Conservation (phyloP, 768 basidiomycete genomes). For the Paxillus involutus region DNA sequence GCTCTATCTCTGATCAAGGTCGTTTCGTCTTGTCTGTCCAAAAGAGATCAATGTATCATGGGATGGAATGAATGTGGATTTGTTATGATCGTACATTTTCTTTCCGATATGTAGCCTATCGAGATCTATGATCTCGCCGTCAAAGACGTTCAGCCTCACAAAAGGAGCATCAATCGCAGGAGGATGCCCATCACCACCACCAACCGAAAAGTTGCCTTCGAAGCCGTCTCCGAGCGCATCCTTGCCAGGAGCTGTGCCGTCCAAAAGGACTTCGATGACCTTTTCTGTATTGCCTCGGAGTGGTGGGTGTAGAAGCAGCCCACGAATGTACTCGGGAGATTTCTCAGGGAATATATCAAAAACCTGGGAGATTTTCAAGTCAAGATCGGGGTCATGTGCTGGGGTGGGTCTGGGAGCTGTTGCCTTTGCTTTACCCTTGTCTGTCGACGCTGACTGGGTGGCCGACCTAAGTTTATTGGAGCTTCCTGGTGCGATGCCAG, state of each 20-base stretch:
- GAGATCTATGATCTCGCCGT: slow-evolving; percentile 69
- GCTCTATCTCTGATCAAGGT: slow-evolving; percentile 52
- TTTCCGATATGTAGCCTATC: slow-evolving; percentile 61
- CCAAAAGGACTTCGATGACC: slow-evolving; percentile 71
- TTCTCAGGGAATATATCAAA: slow-evolving; percentile 75
- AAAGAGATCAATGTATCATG: slow-evolving; percentile 4
- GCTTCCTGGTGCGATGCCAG: slow-evolving; percentile 41
- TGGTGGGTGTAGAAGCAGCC: slow-evolving; percentile 49
- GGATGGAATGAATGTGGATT: neutral
- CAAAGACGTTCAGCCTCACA: slow-evolving; percentile 72
- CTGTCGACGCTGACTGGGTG: slow-evolving; percentile 17
- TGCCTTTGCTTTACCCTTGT: slow-evolving; percentile 46
- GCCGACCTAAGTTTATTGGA: slow-evolving; percentile 28
- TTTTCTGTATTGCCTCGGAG: slow-evolving; percentile 55
- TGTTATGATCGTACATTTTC: slow-evolving; percentile 46
- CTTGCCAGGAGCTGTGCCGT: slow-evolving; percentile 59
- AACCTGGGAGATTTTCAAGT: slow-evolving; percentile 64
- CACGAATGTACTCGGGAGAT: slow-evolving; percentile 53
- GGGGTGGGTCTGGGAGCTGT: slow-evolving; percentile 10
- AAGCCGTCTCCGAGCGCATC: slow-evolving; percentile 24
- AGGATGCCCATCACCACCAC: neutral
- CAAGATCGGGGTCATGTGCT: slow-evolving; percentile 43
- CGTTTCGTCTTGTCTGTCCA: slow-evolving; percentile 44
- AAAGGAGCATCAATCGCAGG: slow-evolving; percentile 20
- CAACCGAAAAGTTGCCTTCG: neutral